Evolutionary conservation across 169 alveolate genomes (phyloP), one percentile per base, ranked within the genome.

Genomic region (Sarcocystis neurona): DNA sequence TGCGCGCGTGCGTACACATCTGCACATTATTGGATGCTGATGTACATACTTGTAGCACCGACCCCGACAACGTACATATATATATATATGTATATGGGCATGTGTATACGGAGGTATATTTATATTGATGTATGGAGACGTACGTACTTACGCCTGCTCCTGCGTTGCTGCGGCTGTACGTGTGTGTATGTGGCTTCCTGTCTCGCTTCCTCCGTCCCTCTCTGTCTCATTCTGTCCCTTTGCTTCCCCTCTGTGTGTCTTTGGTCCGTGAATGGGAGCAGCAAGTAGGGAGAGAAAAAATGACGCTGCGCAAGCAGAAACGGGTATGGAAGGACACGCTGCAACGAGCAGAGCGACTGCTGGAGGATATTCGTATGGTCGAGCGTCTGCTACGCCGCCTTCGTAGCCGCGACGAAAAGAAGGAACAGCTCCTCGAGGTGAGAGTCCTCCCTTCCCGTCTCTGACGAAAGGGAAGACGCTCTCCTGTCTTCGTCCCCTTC

Each of bases 341-440:
- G 56, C 39, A 53, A 48, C 6, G 87, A 27, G 87, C 87, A 8
- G 87, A 79, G 53, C 60, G 66, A 27, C 87, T 79, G 18, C 87
- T 79, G 20, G 87, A 79, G 15, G 87, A 79, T 50, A 34, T 48
- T 53, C 48, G 47, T 18, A 48, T 79, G 6, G 87, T 79, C 41
- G 87, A 79, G 56, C 60, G 66, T 30, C 72, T 79, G 18, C 77
- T 79, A n/a, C 87, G 87, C 72, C 87, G 87, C 87, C 48, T 79
- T 72, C 72, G 87, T 41, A 53, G 48, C 23, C 87, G 87, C 48
- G 87, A 79, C 75, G 87, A 79, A 53, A 79, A 79, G 75, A 79
- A 79, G 87, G 87, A 79, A 32, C 87, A 79, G 10, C 87, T 79
- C 6, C 50, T 79, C 18, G 87, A 79, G 87, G 87, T 79, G 10